Conservation (phyloP, 257 asterid genomes). For the Linaria vulgaris region DNA sequence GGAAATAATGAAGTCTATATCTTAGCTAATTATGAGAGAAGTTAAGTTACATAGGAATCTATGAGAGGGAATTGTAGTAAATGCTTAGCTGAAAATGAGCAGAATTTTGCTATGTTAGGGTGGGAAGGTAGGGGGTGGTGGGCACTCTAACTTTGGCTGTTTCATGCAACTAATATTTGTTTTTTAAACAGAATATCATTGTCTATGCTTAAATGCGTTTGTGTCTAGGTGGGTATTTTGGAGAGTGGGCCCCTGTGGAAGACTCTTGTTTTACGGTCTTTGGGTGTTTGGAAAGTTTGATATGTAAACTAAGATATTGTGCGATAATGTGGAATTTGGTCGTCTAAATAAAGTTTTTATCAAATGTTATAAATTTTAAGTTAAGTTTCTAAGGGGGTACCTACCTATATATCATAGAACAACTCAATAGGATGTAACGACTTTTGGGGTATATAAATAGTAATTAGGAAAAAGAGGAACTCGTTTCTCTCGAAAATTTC, state of each 20-base stretch:
- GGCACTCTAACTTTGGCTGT: slow-evolving; percentile 47
- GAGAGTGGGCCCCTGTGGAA: slow-evolving; percentile 38
- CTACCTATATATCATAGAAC: too few relatives aligned
- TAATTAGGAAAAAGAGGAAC: too few relatives aligned
- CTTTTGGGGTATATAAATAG: too few relatives aligned
- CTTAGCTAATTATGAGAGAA: slow-evolving; percentile 31
- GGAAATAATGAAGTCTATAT: slow-evolving; percentile 33
- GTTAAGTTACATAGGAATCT: slow-evolving; percentile 29
- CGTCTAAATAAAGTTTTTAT: neutral
- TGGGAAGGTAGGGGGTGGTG: slow-evolving; percentile 59
- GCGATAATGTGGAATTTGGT: slow-evolving; percentile 13
- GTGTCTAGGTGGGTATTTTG: slow-evolving; percentile 9
- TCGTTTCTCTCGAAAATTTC: too few relatives aligned
- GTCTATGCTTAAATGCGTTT: slow-evolving; percentile 23
- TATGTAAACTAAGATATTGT: slow-evolving; percentile 40
- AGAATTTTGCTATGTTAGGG: slow-evolving; percentile 36
- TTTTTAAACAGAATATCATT: slow-evolving; percentile 29
- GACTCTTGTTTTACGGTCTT: slow-evolving; percentile 25
- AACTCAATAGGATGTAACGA: too few relatives aligned
- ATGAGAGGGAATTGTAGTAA: slow-evolving; percentile 17
- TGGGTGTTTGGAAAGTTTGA: slow-evolving; percentile 26
- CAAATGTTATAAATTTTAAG: too few relatives aligned
- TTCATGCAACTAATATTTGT: slow-evolving; percentile 69
- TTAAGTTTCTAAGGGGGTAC: too few relatives aligned
- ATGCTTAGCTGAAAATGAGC: slow-evolving; percentile 32